A percentile compares a stretch with the other conserved stretches of the same genome.
phyloP scores from a whole-genome alignment of 208 protist genomes.

The Leishmania gerbilli region DNA sequence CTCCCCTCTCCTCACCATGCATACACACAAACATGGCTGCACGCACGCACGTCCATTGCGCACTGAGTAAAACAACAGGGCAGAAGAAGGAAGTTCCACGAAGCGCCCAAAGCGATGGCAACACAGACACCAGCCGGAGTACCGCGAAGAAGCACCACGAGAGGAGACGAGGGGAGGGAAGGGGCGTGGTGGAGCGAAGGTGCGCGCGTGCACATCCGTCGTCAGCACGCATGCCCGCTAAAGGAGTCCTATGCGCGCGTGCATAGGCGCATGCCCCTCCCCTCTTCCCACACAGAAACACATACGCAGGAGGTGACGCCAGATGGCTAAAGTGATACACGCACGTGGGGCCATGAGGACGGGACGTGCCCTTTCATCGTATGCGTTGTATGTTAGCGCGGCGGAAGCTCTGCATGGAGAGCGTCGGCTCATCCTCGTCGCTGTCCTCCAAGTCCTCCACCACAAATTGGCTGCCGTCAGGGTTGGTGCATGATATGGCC shows the following conservation, averaged over 20 bases:
- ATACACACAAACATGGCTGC: no score
- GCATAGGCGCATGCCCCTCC: not conserved
- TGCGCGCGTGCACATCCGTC: not conserved
- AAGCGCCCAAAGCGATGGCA: no score
- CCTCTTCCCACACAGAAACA: not conserved
- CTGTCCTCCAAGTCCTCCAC: slow-evolving; percentile 28
- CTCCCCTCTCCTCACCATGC: no score
- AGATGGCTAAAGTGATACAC: not conserved
- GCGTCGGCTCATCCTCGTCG: slow-evolving; percentile 45
- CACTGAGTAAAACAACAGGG: slow-evolving; percentile 1
- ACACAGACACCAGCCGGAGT: no score
- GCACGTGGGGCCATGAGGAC: not conserved
- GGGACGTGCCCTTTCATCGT: slow-evolving; percentile 2
- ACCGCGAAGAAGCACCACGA: no score
- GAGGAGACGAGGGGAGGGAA: not conserved
- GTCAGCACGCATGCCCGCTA: no score
- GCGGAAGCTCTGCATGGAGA: slow-evolving; percentile 57
- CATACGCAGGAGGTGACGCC: not conserved
- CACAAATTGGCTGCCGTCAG: not conserved
- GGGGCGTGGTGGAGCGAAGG: no score
- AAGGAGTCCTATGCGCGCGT: no score
- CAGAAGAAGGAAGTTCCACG: no score
- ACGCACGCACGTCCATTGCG: not conserved
- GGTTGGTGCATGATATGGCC: not conserved
- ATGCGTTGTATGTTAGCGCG: slow-evolving; percentile 30